phyloP scores from a whole-genome alignment of 176 grass and related monocot genomes.

The Aegilops sharonensis region DNA sequence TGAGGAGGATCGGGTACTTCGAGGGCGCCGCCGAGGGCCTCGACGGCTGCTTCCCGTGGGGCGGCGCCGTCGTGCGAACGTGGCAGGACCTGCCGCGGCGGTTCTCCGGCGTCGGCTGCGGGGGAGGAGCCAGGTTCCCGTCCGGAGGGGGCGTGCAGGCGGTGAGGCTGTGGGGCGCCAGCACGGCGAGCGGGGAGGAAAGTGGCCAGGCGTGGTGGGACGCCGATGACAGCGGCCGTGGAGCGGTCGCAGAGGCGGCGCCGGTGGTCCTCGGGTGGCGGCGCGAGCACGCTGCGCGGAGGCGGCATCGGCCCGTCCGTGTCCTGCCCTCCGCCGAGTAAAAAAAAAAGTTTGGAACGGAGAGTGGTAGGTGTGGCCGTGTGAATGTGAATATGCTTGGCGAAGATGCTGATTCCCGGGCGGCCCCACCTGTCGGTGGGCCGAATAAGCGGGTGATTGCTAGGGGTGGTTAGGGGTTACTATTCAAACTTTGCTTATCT shows the following conservation, averaged over 20 bases:
- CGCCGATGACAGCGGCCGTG: constrained; percentile 33
- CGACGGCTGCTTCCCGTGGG: constrained; percentile 39
- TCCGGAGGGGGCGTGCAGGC: background rate
- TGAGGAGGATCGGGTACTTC: constrained; percentile 30
- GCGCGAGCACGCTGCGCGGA: background rate
- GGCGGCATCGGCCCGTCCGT: background rate
- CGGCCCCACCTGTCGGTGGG: constrained; percentile 22
- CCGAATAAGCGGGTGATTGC: background rate
- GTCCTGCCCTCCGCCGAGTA: background rate
- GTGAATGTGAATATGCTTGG: constrained; percentile 23
- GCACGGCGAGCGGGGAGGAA: constrained; percentile 25
- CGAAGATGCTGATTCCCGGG: background rate
- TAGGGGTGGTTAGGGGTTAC: constrained; percentile 18
- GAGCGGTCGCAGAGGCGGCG: background rate
- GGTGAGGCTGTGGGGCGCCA: constrained; percentile 38
- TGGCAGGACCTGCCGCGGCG: constrained; percentile 38
- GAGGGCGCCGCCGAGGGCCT: background rate
- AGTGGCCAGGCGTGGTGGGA: constrained; percentile 27
- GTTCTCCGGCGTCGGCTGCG: background rate
- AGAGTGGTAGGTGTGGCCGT: background rate
- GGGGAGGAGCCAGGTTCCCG: background rate
- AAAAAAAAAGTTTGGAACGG: background rate
- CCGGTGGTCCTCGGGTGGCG: constrained; percentile 42
- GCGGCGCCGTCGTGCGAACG: constrained; percentile 47
- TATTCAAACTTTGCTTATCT: background rate